phyloP scores from a whole-genome alignment of 768 basidiomycete species.

The Xerocomellus amylosporus region DNA sequence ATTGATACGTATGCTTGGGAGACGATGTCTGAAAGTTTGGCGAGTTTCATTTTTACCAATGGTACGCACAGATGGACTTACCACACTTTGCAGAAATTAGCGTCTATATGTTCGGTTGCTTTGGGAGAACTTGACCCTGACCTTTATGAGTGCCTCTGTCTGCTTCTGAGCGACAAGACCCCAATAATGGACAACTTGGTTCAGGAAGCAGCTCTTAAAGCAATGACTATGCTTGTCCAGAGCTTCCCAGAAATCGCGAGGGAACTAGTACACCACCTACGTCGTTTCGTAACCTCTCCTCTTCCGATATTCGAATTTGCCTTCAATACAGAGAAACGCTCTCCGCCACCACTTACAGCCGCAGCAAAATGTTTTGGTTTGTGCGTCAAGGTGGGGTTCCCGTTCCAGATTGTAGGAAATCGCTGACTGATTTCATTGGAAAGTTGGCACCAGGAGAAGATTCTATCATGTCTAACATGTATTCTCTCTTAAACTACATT shows the following conservation, averaged over 20 bases:
- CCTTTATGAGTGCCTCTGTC: slow-evolving; percentile 65
- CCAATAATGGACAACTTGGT: slow-evolving; percentile 81
- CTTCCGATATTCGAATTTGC: slow-evolving; percentile 86
- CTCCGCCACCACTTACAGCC: slow-evolving; percentile 75
- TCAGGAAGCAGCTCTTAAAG: slow-evolving; percentile 87
- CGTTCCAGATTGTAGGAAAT: background rate
- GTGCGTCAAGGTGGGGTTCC: slow-evolving; percentile 67
- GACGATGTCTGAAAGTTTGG: slow-evolving; percentile 88
- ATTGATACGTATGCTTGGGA: slow-evolving; percentile 90
- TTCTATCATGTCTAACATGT: slow-evolving; percentile 91
- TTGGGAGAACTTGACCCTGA: slow-evolving; percentile 62
- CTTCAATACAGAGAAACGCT: slow-evolving; percentile 67
- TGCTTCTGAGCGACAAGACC: slow-evolving; percentile 76
- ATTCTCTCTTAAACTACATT: slow-evolving; percentile 92
- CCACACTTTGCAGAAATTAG: slow-evolving; percentile 62
- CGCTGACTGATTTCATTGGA: slow-evolving; percentile 4
- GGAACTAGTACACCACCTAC: slow-evolving; percentile 71
- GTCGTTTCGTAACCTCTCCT: slow-evolving; percentile 86
- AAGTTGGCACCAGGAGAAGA: slow-evolving; percentile 86
- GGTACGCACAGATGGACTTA: background rate
- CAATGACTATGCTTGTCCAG: slow-evolving; percentile 78
- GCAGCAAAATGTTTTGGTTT: slow-evolving; percentile 89
- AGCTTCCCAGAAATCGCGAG: slow-evolving; percentile 82
- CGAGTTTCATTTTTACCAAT: slow-evolving; percentile 32
- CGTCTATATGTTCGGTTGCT: slow-evolving; percentile 76